A percentile compares a stretch with the other conserved stretches of the same genome.
Conservation (phyloP, 2,329 filamentous ascomycete species). For the Ophiostoma angusticollis region DNA sequence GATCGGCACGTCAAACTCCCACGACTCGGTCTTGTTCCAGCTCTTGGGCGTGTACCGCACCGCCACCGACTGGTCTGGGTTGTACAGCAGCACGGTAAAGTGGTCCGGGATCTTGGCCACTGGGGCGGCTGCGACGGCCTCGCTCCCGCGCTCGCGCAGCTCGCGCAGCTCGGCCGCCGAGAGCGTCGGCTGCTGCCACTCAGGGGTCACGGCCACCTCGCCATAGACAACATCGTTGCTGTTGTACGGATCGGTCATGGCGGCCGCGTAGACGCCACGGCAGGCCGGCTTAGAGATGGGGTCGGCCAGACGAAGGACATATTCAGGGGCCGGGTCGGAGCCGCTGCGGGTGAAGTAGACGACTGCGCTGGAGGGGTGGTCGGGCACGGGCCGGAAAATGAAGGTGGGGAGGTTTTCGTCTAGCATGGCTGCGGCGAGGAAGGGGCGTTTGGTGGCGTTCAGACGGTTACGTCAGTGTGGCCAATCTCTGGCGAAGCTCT, state of each 20-base stretch:
- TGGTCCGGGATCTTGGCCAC: slow-evolving; percentile 62
- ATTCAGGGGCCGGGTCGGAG: slow-evolving; percentile 65
- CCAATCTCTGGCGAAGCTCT: too few relatives aligned
- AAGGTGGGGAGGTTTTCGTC: slow-evolving; percentile 86
- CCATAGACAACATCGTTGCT: slow-evolving; percentile 66
- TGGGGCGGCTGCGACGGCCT: slow-evolving; percentile 47
- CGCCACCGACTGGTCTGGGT: slow-evolving; percentile 71
- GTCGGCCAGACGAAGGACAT: slow-evolving; percentile 66
- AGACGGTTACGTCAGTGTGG: too few relatives aligned
- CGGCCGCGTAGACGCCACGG: slow-evolving; percentile 75
- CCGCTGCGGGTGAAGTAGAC: slow-evolving; percentile 58
- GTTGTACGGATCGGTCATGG: slow-evolving; percentile 70
- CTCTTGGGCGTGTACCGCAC: slow-evolving; percentile 60
- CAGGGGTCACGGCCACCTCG: slow-evolving; percentile 71
- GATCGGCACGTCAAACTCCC: slow-evolving; percentile 88
- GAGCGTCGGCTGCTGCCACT: slow-evolving; percentile 72
- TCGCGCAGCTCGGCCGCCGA: slow-evolving; percentile 68
- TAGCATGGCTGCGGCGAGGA: slow-evolving; percentile 47
- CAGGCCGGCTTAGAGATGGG: slow-evolving; percentile 51
- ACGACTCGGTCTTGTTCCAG: slow-evolving; percentile 69
- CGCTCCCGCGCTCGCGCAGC: slow-evolving; percentile 19
- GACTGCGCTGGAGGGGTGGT: slow-evolving; percentile 42
- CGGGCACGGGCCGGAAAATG: slow-evolving; percentile 37
- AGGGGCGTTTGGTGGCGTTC: neutral
- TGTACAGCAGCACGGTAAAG: slow-evolving; percentile 83